Percentiles rank a stretch among this genome's conserved stretches.
phyloP scores from a whole-genome alignment of 352 stramenopile species.

The Poterioochromonas sp. region DNA sequence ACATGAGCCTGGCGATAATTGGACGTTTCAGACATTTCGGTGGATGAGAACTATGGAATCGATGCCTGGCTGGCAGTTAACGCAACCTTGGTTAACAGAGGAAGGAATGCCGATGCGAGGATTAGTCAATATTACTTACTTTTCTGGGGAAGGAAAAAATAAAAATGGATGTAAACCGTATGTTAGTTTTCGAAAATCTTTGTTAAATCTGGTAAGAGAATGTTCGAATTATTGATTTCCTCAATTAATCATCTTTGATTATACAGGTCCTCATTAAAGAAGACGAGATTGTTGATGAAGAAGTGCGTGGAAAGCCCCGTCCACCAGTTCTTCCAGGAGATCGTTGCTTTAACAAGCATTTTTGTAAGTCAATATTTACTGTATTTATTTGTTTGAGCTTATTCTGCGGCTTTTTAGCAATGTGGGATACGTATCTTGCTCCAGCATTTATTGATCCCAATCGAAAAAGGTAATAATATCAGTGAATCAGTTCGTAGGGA shows the following conservation, averaged over 20 bases:
- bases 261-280: not conserved
- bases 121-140: slow-evolving; percentile 25
- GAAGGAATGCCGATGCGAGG: slow-evolving; percentile 25
- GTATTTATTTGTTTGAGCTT: not conserved
- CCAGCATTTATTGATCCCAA: not conserved
- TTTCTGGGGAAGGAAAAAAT: slow-evolving; percentile 7
- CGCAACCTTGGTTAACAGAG: slow-evolving; percentile 27
- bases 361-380: not conserved
- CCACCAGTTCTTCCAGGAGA: not conserved
- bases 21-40: slow-evolving; percentile 21
- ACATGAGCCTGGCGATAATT: slow-evolving; percentile 29
- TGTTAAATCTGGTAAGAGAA: slow-evolving; percentile 19
- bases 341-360: not conserved
- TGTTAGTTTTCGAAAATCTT: slow-evolving; percentile 2
- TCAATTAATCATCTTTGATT: not conserved
- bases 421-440: not conserved
- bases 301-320: not conserved
- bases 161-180: slow-evolving; percentile 1
- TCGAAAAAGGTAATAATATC: not conserved
- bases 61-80: slow-evolving; percentile 19
- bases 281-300: not conserved
- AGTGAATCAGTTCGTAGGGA: too few relatives aligned
- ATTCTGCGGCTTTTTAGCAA: not conserved
- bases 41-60: slow-evolving; percentile 16
- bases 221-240: not conserved